A percentile compares a stretch with the other conserved stretches of the same genome.
Evolutionary conservation across 345 rosid genomes (phyloP).

Genomic region (Brassica carinata): DNA sequence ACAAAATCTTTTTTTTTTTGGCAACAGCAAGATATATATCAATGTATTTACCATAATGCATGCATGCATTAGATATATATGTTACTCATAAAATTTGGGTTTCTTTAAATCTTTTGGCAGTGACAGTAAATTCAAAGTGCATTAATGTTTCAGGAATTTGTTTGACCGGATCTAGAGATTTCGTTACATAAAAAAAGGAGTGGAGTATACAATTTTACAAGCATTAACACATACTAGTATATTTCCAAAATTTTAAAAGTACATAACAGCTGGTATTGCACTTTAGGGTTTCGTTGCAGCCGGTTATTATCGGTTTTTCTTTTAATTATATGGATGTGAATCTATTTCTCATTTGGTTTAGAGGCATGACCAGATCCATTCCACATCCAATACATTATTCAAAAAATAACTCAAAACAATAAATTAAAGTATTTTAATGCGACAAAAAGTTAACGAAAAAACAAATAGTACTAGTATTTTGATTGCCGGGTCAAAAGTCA

Average conservation of each 20-base stretch:
- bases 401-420: not conserved
- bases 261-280: slow-evolving; percentile 5
- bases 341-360: not conserved
- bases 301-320: no score
- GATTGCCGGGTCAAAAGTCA: slow-evolving; percentile 1
- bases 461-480: not conserved
- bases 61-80: slow-evolving; percentile 12
- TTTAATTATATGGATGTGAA: not conserved
- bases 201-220: not conserved
- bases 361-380: not conserved
- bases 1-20: not conserved
- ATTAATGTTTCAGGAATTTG: slow-evolving; percentile 28
- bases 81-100: not conserved
- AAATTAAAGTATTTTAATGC: not conserved
- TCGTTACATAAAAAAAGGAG: not conserved
- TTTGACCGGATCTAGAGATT: slow-evolving; percentile 39
- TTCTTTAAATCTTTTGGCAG: slow-evolving; percentile 21
- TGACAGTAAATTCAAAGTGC: slow-evolving; percentile 23
- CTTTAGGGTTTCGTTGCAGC: no score
- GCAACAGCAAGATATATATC: not conserved
- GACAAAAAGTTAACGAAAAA: no score
- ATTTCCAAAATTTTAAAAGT: not conserved
- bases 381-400: no score
- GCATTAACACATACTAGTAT: not conserved
- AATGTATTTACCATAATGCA: not conserved